These are phyloP conservation scores for Verbena officinalis DNA, from an alignment of 257 asterid genomes.

Conservation along the genomic window DNA sequence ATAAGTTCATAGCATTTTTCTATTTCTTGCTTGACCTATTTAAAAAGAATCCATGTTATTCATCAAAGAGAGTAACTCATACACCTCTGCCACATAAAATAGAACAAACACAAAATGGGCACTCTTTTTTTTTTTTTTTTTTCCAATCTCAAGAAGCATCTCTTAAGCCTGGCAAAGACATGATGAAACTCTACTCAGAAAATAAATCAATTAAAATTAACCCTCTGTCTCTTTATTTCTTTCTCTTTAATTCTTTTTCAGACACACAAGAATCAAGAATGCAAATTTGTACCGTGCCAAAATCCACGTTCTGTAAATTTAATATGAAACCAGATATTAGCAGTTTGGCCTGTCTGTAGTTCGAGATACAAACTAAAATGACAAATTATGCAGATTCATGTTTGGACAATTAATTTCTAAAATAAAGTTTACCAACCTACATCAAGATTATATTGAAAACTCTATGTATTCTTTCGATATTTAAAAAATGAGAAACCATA, in stretches of 20 bases:
- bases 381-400: not conserved
- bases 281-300: no score
- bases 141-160: no score
- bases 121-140: no score
- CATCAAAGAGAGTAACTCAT: no score
- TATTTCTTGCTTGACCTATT: conserved; percentile 87
- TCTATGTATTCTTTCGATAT: no score
- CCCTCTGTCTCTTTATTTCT: no score
- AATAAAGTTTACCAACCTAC: not conserved
- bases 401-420: not conserved
- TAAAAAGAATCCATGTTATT: conserved; percentile 10
- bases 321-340: not conserved
- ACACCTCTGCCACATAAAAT: not conserved
- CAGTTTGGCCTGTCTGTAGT: no score
- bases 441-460: not conserved
- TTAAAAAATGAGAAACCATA: not conserved
- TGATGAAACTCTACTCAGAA: no score
- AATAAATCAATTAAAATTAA: no score
- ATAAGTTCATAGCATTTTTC: conserved; percentile 81
- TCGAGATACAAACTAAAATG: no score
- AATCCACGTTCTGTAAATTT: not conserved
- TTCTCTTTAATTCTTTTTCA: not conserved
- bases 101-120: no score
- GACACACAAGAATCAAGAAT: not conserved
- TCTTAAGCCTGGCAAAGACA: no score